These are phyloP conservation scores for Aspergillus sp. DNA, from an alignment of 2,329 filamentous ascomycete species.

Conservation along the genomic window DNA sequence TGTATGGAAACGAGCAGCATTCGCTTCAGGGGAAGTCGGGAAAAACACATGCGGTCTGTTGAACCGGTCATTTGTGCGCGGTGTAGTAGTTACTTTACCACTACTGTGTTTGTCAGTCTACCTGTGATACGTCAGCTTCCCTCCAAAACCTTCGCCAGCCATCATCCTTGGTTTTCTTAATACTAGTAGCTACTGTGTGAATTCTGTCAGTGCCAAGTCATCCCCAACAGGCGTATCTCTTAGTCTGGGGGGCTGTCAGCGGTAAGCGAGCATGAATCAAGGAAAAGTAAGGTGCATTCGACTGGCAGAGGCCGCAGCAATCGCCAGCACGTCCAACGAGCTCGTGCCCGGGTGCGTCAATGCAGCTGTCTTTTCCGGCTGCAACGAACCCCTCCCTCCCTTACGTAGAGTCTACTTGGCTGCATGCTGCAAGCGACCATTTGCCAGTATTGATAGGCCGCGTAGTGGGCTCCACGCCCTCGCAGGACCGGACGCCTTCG, in stretches of 20 bases:
- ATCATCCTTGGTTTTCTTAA: background rate
- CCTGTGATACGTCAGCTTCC: background rate
- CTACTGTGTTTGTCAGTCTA: background rate
- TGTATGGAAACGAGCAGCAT: conserved; percentile 72
- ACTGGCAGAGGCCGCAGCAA: background rate
- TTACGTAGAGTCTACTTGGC: background rate
- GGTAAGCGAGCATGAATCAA: background rate
- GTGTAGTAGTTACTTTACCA: background rate
- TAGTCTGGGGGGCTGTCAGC: background rate
- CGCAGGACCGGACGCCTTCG: background rate
- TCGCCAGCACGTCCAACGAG: background rate
- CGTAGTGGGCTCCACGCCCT: conserved; percentile 1
- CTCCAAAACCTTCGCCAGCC: background rate
- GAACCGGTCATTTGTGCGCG: conserved; percentile 24
- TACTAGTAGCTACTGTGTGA: background rate
- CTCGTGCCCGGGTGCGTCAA: background rate
- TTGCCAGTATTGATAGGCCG: background rate
- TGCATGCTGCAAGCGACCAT: background rate
- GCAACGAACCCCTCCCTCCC: background rate
- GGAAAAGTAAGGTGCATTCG: background rate
- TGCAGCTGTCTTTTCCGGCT: background rate
- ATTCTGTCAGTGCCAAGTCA: background rate
- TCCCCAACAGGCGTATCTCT: background rate
- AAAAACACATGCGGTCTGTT: conserved; percentile 86
- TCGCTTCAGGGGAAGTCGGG: conserved; percentile 82